These are phyloP conservation scores for Globisporangium paddicum DNA, from an alignment of 352 stramenopile genomes.

Conservation along the genomic window DNA sequence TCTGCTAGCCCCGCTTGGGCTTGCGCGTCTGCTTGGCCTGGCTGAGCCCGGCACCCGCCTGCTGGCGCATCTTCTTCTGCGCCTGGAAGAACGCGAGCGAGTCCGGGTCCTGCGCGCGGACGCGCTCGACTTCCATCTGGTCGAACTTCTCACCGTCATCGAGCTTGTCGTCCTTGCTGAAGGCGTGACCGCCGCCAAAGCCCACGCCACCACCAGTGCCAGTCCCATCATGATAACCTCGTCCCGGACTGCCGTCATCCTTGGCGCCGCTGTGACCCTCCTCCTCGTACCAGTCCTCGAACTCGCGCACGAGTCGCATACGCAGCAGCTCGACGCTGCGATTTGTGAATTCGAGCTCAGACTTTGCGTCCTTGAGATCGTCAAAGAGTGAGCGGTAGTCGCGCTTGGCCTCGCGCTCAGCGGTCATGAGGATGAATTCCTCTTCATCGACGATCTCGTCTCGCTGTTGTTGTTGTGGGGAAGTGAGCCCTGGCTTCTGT, in stretches of 20 bases:
- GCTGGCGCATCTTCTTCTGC: conserved; percentile 83
- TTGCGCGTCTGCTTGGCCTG: conserved; percentile 14
- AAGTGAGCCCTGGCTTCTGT: background rate
- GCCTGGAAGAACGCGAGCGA: conserved; percentile 92
- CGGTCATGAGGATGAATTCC: conserved; percentile 87
- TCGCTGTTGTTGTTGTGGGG: conserved; percentile 18
- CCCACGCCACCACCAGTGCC: too few species aligned
- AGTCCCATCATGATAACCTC: too few species aligned
- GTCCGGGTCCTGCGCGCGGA: conserved; percentile 89
- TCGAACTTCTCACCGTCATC: conserved; percentile 92
- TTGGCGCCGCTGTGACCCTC: conserved; percentile 39
- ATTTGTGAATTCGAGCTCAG: conserved; percentile 59
- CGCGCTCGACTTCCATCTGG: conserved; percentile 88
- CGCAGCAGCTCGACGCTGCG: conserved; percentile 71
- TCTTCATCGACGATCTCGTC: conserved; percentile 91
- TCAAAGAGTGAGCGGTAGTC: conserved; percentile 82
- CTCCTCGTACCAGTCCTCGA: conserved; percentile 80
- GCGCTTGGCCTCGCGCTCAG: conserved; percentile 81
- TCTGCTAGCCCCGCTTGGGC: too few species aligned
- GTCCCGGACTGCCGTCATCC: conserved; percentile 15
- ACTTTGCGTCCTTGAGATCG: conserved; percentile 75
- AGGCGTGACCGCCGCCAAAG: conserved; percentile 13
- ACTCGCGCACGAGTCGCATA: conserved; percentile 74
- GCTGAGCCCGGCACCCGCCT: conserved; percentile 5
- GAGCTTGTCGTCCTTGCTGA: conserved; percentile 70